A percentile compares a stretch with the other conserved stretches of the same genome.
Evolutionary conservation across 179 eudicot species (phyloP).

Genomic region (Silene coronaria): DNA sequence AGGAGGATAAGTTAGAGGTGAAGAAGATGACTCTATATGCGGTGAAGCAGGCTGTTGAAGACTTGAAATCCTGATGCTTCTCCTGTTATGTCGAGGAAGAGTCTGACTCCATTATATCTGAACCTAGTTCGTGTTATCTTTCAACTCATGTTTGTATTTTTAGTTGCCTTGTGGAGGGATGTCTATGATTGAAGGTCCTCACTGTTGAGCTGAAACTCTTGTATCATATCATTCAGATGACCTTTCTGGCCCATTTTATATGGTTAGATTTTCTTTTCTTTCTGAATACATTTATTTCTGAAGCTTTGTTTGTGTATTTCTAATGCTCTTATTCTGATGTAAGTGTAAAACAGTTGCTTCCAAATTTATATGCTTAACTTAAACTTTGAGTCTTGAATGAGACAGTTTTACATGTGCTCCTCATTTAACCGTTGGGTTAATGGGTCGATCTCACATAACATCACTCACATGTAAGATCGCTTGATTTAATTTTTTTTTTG

Average conservation of each 20-base stretch:
- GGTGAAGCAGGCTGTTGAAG: conserved; percentile 32
- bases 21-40: conserved; percentile 47
- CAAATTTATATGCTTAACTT: background rate
- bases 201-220: conserved; percentile 12
- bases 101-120: background rate
- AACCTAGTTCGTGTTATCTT: conserved; percentile 7
- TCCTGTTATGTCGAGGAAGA: conserved; percentile 2
- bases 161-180: background rate
- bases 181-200: background rate
- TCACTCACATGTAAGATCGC: no score
- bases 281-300: background rate
- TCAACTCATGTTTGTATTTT: background rate
- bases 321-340: conserved; percentile 1
- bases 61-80: conserved; percentile 23
- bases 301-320: background rate
- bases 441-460: background rate
- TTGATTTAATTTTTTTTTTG: no score
- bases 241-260: conserved; percentile 11
- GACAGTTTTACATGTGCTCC: no score
- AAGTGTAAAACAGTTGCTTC: background rate
- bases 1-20: conserved; percentile 44
- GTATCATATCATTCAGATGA: conserved; percentile 9
- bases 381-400: background rate
- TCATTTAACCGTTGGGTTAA: no score
- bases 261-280: background rate